These are phyloP conservation scores for Malus asiatica DNA, from an alignment of 306 rosid species.

Conservation along the genomic window DNA sequence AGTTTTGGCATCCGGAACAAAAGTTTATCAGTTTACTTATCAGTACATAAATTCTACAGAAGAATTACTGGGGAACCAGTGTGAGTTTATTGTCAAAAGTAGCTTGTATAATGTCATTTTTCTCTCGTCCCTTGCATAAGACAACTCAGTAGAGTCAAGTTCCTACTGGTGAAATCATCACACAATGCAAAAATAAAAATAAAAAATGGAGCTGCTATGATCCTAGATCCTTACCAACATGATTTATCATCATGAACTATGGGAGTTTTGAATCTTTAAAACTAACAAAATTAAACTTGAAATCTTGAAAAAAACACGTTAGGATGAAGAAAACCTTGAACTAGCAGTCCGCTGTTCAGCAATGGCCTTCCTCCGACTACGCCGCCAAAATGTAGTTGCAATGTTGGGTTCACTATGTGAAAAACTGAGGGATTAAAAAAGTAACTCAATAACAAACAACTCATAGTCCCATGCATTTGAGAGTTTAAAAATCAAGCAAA, in stretches of 20 bases:
- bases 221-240: neutral
- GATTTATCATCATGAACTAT: neutral
- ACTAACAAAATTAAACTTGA: neutral
- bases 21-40: neutral
- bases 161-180: neutral
- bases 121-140: neutral
- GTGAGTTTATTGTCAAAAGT: neutral
- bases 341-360: conserved; percentile 99
- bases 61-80: neutral
- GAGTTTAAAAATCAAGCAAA: conserved; percentile 22
- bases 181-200: neutral
- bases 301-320: conserved; percentile 18
- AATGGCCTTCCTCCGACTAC: conserved; percentile 92
- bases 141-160: neutral
- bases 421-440: conserved; percentile 65
- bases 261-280: neutral
- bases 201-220: neutral
- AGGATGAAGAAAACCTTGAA: conserved; percentile 71
- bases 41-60: neutral
- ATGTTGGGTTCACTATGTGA: conserved; percentile 99
- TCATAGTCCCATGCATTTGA: conserved; percentile 23
- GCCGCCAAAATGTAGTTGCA: conserved; percentile 92
- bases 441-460: conserved; percentile 36
- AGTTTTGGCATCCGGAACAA: neutral
- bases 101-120: neutral